A percentile compares a stretch with the other conserved stretches of the same genome.
Evolutionary conservation across 169 alveolate genomes (phyloP).

Genomic region (Babesia divergens): DNA sequence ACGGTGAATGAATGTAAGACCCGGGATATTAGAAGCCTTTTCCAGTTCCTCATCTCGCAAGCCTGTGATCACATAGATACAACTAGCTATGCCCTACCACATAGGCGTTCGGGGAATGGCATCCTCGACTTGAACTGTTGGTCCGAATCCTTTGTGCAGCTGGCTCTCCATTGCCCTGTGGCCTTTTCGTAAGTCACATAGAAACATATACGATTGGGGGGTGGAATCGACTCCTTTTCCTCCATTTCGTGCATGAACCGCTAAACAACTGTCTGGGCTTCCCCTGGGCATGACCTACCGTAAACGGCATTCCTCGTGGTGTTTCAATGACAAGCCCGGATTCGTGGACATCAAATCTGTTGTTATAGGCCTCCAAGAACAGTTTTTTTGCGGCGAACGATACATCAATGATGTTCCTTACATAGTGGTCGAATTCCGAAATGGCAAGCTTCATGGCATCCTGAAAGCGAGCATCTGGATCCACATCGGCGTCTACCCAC

Average conservation of each 20-base stretch:
- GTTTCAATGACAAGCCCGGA: conserved; percentile 76
- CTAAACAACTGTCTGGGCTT: background rate
- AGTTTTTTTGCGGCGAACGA: conserved; percentile 62
- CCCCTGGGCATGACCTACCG: background rate
- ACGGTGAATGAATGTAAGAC: conserved; percentile 71
- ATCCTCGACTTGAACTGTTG: conserved; percentile 62
- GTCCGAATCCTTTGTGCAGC: conserved; percentile 47
- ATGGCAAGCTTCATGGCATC: conserved; percentile 50
- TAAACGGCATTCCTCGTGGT: conserved; percentile 71
- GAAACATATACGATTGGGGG: conserved; percentile 54
- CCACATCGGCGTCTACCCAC: conserved; percentile 77
- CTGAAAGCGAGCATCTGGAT: conserved; percentile 59
- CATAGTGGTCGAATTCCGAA: conserved; percentile 53
- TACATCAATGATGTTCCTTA: conserved; percentile 53
- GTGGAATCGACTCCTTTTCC: conserved; percentile 42
- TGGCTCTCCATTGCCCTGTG: conserved; percentile 38
- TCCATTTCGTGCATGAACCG: conserved; percentile 65
- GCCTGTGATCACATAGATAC: conserved; percentile 16
- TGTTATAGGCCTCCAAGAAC: conserved; percentile 52
- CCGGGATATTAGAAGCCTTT: conserved; percentile 68
- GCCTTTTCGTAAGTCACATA: conserved; percentile 51
- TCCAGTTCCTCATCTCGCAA: conserved; percentile 65
- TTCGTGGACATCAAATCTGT: conserved; percentile 66
- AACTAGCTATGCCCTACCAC: conserved; percentile 40
- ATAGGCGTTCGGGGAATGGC: conserved; percentile 73